Conservation (phyloP, 2,329 filamentous ascomycete genomes). For the Colletotrichum sp. region DNA sequence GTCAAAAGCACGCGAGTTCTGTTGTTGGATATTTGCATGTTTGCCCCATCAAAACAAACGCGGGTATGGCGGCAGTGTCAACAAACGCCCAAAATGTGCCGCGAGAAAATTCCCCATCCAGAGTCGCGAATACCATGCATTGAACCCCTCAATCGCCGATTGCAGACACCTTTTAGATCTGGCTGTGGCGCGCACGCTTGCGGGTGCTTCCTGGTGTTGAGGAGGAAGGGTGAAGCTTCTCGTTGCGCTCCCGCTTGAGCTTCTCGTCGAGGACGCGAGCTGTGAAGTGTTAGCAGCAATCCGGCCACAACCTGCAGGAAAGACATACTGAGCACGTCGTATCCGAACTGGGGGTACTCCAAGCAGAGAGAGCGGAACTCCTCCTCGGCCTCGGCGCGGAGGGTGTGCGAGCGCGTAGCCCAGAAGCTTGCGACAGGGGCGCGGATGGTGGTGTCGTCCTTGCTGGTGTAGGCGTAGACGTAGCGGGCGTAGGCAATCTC, state of each 20-base stretch:
- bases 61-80: background rate
- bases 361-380: conserved; percentile 87
- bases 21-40: background rate
- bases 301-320: background rate
- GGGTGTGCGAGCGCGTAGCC: conserved; percentile 79
- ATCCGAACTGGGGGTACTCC: conserved; percentile 90
- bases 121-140: background rate
- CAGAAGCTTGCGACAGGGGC: conserved; percentile 90
- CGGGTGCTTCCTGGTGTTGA: conserved; percentile 49
- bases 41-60: background rate
- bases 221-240: conserved; percentile 59
- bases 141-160: background rate
- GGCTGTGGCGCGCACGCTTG: conserved; percentile 62
- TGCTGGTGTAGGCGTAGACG: conserved; percentile 78
- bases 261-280: conserved; percentile 70
- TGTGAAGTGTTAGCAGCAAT: conserved; percentile 32
- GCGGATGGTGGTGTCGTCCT: conserved; percentile 75
- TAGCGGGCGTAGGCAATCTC: conserved; percentile 93
- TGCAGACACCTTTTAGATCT: background rate
- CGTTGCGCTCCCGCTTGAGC: conserved; percentile 66
- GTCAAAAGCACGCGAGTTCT: background rate
- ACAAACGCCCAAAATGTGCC: background rate
- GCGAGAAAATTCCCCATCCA: background rate
- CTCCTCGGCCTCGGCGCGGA: conserved; percentile 83
- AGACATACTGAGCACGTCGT: conserved; percentile 81